phyloP scores from a whole-genome alignment of 495 filamentous ascomycete genomes.

The Neurospora sublineolata region DNA sequence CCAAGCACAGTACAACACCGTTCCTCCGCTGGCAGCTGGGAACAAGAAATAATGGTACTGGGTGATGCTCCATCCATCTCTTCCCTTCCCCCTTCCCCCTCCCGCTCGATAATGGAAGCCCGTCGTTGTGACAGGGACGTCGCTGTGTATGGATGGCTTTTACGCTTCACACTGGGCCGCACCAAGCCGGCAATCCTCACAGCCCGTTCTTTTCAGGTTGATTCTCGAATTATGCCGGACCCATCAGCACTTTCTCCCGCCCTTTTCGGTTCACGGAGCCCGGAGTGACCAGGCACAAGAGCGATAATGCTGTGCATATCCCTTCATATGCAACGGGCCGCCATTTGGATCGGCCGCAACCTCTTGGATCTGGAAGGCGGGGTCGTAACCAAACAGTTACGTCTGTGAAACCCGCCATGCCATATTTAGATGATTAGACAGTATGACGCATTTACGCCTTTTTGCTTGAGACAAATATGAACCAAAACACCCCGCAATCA shows the following conservation, averaged over 20 bases:
- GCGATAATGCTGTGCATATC: neutral
- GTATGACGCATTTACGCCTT: conserved; percentile 18
- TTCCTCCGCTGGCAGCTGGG: conserved; percentile 2
- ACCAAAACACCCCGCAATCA: conserved; percentile 40
- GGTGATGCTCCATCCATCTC: conserved; percentile 6
- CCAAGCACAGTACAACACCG: neutral
- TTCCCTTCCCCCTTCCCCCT: neutral
- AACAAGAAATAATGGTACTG: conserved; percentile 7
- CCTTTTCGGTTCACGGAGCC: neutral
- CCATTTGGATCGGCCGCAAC: neutral
- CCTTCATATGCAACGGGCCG: neutral
- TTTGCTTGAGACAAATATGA: neutral
- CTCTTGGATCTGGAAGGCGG: neutral
- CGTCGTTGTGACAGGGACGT: conserved; percentile 6
- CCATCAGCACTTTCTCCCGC: neutral
- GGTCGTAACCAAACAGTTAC: conserved; percentile 7
- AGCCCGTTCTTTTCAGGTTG: neutral
- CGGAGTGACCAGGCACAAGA: neutral
- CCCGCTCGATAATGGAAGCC: conserved; percentile 1
- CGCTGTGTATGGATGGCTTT: neutral
- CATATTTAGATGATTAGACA: conserved; percentile 17
- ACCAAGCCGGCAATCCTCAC: neutral
- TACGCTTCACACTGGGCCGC: neutral
- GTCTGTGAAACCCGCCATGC: conserved; percentile 4
- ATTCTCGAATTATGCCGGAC: neutral